Conservation (phyloP, 805 yeast species). For the Wickerhamiella parazyma region DNA sequence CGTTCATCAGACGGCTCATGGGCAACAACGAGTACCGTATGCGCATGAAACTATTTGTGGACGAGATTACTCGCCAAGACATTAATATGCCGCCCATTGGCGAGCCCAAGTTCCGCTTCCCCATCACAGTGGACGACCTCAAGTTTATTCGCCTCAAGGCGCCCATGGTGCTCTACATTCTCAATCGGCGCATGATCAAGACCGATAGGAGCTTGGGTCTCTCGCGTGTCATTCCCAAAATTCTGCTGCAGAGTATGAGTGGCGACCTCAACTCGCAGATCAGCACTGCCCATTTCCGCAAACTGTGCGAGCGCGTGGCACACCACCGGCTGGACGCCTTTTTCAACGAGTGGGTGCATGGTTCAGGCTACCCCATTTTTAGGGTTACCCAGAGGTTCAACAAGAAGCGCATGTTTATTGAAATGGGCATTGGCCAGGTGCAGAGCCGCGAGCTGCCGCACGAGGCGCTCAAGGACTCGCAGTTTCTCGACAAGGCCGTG, state of each 20-base stretch:
- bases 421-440: constrained; percentile 84
- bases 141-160: constrained; percentile 65
- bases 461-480: constrained; percentile 24
- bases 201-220: constrained; percentile 90
- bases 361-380: constrained; percentile 79
- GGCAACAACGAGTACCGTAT: constrained; percentile 75
- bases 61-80: constrained; percentile 58
- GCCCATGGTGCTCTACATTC: constrained; percentile 68
- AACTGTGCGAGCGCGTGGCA: constrained; percentile 89
- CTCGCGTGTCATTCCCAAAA: constrained; percentile 78
- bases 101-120: constrained; percentile 48
- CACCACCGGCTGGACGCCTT: constrained; percentile 70
- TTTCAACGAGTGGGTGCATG: constrained; percentile 87
- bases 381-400: constrained; percentile 84
- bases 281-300: constrained; percentile 74
- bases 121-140: constrained; percentile 48
- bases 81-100: constrained; percentile 75
- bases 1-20: constrained; percentile 54
- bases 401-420: constrained; percentile 84
- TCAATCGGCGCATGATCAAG: constrained; percentile 88
- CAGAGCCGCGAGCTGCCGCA: constrained; percentile 35
- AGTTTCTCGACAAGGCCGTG: constrained; percentile 31
- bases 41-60: constrained; percentile 49
- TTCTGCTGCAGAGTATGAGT: constrained; percentile 88
- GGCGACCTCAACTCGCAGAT: constrained; percentile 72